These are phyloP conservation scores for Inga laurina DNA, from an alignment of 306 rosid genomes.

Conservation along the genomic window DNA sequence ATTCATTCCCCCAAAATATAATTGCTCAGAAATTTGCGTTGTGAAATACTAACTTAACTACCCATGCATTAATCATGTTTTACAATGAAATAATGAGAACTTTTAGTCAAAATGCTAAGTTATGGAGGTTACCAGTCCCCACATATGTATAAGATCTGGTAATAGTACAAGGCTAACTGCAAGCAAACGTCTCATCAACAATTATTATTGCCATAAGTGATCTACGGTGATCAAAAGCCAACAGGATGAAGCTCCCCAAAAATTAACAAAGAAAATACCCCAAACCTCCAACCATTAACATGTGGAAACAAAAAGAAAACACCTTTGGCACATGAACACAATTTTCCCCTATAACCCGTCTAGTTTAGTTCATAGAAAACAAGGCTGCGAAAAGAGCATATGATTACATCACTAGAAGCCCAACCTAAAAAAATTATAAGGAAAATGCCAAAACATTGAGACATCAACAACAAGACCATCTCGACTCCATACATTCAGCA, in stretches of 20 bases:
- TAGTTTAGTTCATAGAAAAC: constrained; percentile 11
- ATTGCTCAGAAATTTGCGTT: not conserved
- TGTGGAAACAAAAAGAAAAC: constrained; percentile 10
- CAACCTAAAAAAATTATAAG: not conserved
- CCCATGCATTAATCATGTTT: not conserved
- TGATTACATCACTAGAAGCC: not conserved
- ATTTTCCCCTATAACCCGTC: not conserved
- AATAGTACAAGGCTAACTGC: not conserved
- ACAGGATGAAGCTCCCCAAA: constrained; percentile 1
- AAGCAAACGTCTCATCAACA: constrained; percentile 8
- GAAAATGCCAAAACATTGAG: constrained; percentile 12
- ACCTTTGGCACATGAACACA: not conserved
- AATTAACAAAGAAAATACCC: constrained; percentile 1
- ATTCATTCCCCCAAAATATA: not conserved
- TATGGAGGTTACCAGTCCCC: not conserved
- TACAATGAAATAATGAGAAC: not conserved
- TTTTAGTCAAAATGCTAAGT: not conserved
- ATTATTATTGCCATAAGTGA: not conserved
- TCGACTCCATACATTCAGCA: not conserved
- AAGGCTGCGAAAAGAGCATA: constrained; percentile 11
- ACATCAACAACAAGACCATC: not conserved
- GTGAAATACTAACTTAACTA: not conserved
- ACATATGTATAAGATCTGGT: not conserved
- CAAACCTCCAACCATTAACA: not conserved
- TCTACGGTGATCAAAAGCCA: constrained; percentile 14